Conservation (phyloP, 352 stramenopile species). For the Blastocystis sp. region DNA sequence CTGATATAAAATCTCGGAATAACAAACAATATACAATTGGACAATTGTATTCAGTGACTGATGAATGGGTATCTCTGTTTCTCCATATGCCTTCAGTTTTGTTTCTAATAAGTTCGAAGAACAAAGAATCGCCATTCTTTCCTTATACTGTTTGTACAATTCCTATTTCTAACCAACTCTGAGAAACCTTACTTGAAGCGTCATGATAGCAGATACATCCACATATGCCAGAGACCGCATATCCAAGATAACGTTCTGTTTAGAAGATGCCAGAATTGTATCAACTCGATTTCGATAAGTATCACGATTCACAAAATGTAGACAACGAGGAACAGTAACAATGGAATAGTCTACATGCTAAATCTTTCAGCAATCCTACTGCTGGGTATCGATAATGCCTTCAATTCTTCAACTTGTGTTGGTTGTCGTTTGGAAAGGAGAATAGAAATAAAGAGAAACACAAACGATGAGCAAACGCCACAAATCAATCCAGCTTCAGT, state of each 20-base stretch:
- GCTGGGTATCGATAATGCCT: neutral
- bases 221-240: neutral
- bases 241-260: neutral
- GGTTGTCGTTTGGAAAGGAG: neutral
- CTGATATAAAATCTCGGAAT: no score
- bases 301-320: slow-evolving; percentile 51
- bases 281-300: slow-evolving; percentile 15
- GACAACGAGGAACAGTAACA: neutral
- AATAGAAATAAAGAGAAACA: slow-evolving; percentile 14
- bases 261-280: neutral
- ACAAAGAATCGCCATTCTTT: neutral
- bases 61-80: neutral
- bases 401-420: neutral
- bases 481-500: slow-evolving; percentile 50
- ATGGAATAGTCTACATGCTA: neutral
- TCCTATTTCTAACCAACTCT: neutral
- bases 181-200: neutral
- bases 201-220: slow-evolving; percentile 20
- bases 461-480: slow-evolving; percentile 25
- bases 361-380: neutral
- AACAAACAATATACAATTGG: no score
- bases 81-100: slow-evolving; percentile 35
- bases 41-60: neutral
- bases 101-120: neutral
- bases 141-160: slow-evolving; percentile 13